These are phyloP conservation scores for Exophiala sideris DNA, from an alignment of 2,329 filamentous ascomycete genomes.

Conservation along the genomic window DNA sequence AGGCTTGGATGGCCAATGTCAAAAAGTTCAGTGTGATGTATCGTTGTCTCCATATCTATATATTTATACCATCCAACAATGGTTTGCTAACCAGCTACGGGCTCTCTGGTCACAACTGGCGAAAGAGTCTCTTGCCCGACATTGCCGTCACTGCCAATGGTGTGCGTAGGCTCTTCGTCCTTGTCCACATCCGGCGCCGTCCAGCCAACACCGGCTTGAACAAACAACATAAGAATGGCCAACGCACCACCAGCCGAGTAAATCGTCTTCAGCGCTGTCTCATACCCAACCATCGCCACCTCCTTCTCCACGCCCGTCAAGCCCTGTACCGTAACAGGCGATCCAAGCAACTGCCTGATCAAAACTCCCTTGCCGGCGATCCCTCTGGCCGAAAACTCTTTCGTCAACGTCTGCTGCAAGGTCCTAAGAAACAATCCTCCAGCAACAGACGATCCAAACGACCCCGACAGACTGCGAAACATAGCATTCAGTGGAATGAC, in stretches of 20 bases:
- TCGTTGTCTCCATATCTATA: background rate
- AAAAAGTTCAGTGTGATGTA: background rate
- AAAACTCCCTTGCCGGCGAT: slow-evolving; percentile 43
- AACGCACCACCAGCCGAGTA: slow-evolving; percentile 53
- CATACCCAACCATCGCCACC: slow-evolving; percentile 54
- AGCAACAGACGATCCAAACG: slow-evolving; percentile 75
- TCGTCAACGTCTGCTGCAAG: slow-evolving; percentile 54
- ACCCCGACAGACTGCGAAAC: slow-evolving; percentile 76
- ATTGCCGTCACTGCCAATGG: background rate
- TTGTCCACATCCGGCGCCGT: slow-evolving; percentile 34
- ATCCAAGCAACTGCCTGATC: slow-evolving; percentile 56
- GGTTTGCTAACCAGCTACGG: background rate
- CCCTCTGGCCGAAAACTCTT: slow-evolving; percentile 52
- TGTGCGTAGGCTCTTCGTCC: slow-evolving; percentile 25
- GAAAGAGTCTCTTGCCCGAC: slow-evolving; percentile 1
- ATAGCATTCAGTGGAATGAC: slow-evolving; percentile 73
- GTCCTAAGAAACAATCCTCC: slow-evolving; percentile 70
- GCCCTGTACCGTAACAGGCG: slow-evolving; percentile 53
- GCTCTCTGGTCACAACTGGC: slow-evolving; percentile 10
- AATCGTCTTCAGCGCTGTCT: slow-evolving; percentile 51
- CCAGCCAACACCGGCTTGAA: slow-evolving; percentile 61
- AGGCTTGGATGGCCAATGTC: too few relatives aligned
- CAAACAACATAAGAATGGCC: slow-evolving; percentile 46
- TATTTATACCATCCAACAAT: background rate
- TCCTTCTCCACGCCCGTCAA: slow-evolving; percentile 49